phyloP scores from a whole-genome alignment of 2,329 filamentous ascomycete genomes.

The Fusarium musae region DNA sequence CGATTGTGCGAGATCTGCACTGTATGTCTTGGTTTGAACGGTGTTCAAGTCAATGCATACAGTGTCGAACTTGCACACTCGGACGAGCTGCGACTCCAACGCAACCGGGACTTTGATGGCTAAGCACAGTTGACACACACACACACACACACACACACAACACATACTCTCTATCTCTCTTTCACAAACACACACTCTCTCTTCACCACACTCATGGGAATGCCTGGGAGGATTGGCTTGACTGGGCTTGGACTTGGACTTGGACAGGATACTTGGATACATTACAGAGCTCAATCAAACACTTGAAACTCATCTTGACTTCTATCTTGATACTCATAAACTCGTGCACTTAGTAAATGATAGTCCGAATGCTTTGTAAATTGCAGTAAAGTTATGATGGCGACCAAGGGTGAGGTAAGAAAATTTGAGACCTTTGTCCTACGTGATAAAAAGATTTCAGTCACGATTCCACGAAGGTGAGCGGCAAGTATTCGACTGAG shows the following conservation, averaged over 20 bases:
- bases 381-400: background rate
- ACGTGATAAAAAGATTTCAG: background rate
- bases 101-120: background rate
- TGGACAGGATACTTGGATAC: background rate
- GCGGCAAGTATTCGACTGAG: too few species aligned
- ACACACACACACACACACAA: background rate
- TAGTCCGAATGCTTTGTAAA: background rate
- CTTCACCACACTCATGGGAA: background rate
- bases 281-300: background rate
- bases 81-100: background rate
- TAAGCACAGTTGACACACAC: background rate
- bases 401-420: background rate
- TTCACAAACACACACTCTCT: background rate
- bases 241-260: background rate
- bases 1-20: conserved; percentile 12
- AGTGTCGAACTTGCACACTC: conserved; percentile 21
- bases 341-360: background rate
- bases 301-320: background rate
- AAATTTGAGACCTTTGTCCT: background rate
- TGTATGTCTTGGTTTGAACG: conserved; percentile 4
- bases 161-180: too few species aligned
- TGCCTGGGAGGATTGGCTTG: background rate
- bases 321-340: background rate
- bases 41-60: conserved; percentile 9
- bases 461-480: too few species aligned